Conservation (phyloP, 2,329 filamentous ascomycete species). For the Amauroascus niger region DNA sequence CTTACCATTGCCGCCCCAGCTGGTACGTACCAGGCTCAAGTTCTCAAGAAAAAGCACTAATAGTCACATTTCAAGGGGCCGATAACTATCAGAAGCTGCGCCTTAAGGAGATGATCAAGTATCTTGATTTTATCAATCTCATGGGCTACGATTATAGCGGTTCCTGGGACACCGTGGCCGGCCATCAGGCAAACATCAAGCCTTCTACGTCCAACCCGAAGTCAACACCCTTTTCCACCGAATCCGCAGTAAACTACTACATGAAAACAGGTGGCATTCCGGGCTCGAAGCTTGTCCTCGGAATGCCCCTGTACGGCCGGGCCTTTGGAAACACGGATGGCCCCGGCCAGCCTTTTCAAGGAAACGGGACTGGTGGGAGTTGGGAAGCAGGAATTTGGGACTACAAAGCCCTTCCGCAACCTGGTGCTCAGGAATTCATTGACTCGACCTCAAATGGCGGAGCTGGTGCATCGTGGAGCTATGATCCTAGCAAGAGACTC, state of each 20-base stretch:
- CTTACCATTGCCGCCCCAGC: slow-evolving; percentile 44
- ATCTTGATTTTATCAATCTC: slow-evolving; percentile 46
- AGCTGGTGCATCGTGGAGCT: slow-evolving; percentile 66
- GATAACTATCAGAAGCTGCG: slow-evolving; percentile 36
- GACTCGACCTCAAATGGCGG: slow-evolving; percentile 40
- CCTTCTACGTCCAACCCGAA: slow-evolving; percentile 49
- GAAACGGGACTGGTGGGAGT: slow-evolving; percentile 60
- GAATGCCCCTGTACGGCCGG: slow-evolving; percentile 91
- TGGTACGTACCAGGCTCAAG: slow-evolving; percentile 20
- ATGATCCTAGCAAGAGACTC: slow-evolving; percentile 51
- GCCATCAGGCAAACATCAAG: slow-evolving; percentile 74
- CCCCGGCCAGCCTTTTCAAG: slow-evolving; percentile 58
- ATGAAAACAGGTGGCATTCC: slow-evolving; percentile 50
- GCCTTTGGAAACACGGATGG: slow-evolving; percentile 74
- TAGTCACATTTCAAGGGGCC: slow-evolving; percentile 24
- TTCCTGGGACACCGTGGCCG: slow-evolving; percentile 62
- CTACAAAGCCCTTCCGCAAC: slow-evolving; percentile 70
- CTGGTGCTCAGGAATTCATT: slow-evolving; percentile 53
- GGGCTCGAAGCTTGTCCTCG: slow-evolving; percentile 68
- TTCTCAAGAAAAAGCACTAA: background rate
- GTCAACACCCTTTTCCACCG: slow-evolving; percentile 69
- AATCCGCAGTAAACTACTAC: slow-evolving; percentile 62
- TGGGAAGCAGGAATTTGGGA: slow-evolving; percentile 85
- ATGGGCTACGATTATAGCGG: slow-evolving; percentile 88
- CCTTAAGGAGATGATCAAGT: slow-evolving; percentile 37